Base-by-base conservation (phyloP, 225 moss, liverwort and hornwort genomes). In the Polytrichum formosum region DNA sequence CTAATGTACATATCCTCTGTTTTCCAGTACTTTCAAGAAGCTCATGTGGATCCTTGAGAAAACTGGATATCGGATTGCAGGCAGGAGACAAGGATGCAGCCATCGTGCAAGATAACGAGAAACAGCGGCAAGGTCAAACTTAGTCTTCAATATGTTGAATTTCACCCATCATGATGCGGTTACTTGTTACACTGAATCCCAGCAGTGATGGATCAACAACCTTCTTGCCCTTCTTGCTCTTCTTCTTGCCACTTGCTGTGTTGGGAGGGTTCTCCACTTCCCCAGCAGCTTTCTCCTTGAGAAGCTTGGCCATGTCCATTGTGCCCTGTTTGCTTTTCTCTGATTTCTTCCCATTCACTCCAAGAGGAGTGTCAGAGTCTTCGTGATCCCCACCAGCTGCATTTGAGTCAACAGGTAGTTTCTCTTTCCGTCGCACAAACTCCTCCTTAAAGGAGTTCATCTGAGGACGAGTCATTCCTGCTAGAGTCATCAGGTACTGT, bases 141-240 rank as follows among this genome's bases (percentile, higher is more conserved):
- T 93, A 96, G 71, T 96, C 96, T 73, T 96, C 96, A 76, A 96
- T 78, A 77, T 93, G 93, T 76, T 93, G 96, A 70, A 96, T 96
- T 78, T 96, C 96, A 68, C 96, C 96, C 96, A 93, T 96, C 96
- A 96, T 93, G 31, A 96, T 96, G 76, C 96, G 96, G 75, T 92
- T 96, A 82, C 96, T 96, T 18, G 90, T 92, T 30, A 97, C 96
- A 78, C 92, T 97, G 64, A 97, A 97, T 7, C 93, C 92, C 29
- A 97, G 80, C 74, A 97, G 70, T 35, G 94, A 91, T 6, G 96
- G 96, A 84, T 97, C 90, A 6, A 97, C 93, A 22, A 91, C 96
- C 82, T 97, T 97, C 81, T 93, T 93, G 26, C 90, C 93, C 74
- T 93, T 97, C 89, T 93, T 93, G 5, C 87, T 84, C 77, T 93